Evolutionary conservation across 2,329 filamentous ascomycete species (phyloP).

Genomic region (Curvularia verruculosa): DNA sequence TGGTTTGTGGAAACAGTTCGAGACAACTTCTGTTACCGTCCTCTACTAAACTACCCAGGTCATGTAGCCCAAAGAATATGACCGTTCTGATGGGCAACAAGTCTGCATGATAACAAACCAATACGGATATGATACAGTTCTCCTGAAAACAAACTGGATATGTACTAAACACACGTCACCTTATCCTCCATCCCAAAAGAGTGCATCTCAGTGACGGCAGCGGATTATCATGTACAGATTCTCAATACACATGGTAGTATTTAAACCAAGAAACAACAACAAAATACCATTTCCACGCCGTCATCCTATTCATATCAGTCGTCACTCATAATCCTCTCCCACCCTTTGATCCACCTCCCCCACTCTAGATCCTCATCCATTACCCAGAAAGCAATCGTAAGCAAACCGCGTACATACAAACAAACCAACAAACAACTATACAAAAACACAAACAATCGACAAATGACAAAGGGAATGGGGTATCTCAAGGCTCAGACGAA

Average conservation of each 20-base stretch:
- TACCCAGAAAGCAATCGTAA: neutral
- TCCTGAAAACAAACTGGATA: neutral
- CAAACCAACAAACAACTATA: neutral
- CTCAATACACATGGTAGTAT: neutral
- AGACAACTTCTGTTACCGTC: neutral
- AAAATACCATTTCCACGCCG: neutral
- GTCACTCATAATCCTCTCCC: neutral
- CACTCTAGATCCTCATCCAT: neutral
- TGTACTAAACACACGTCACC: neutral
- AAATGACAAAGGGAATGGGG: constrained; percentile 18
- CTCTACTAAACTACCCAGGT: neutral
- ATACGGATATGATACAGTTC: too few relatives aligned
- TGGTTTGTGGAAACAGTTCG: neutral
- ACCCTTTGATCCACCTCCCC: neutral
- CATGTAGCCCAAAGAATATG: too few relatives aligned
- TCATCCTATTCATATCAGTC: constrained; percentile 1
- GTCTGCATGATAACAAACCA: too few relatives aligned
- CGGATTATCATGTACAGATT: neutral
- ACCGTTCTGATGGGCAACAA: neutral
- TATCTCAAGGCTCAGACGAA: constrained; percentile 29
- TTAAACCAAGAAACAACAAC: too few relatives aligned
- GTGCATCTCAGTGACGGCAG: neutral
- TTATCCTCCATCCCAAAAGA: neutral
- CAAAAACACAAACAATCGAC: constrained; percentile 5
- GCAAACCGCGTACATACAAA: neutral